phyloP scores from a whole-genome alignment of 2,329 filamentous ascomycete species.

The Acrocalymma vagum region DNA sequence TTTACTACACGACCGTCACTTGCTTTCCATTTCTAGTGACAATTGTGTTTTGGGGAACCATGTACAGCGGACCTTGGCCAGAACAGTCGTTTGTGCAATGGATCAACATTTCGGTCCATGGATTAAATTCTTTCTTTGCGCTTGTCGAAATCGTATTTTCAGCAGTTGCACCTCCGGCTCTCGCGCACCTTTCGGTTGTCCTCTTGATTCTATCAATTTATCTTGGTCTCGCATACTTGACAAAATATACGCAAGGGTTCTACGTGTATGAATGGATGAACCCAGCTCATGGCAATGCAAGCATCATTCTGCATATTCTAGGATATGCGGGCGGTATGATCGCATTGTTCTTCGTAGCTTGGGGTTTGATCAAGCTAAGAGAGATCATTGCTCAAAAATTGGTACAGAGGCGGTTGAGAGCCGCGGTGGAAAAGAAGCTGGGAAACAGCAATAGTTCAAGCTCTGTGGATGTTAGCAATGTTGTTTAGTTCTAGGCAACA shows the following conservation, averaged over 20 bases:
- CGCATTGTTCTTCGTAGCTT: slow-evolving; percentile 26
- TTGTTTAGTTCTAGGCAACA: no score
- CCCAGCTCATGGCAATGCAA: slow-evolving; percentile 29
- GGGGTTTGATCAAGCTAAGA: no score
- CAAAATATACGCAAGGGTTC: slow-evolving; percentile 70
- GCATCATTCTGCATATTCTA: slow-evolving; percentile 29
- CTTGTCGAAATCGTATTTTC: slow-evolving; percentile 76
- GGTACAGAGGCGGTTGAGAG: no score
- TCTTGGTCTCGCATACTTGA: slow-evolving; percentile 76
- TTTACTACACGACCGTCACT: slow-evolving; percentile 48
- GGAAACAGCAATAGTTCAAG: no score
- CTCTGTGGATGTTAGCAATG: no score
- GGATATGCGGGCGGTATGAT: slow-evolving; percentile 31
- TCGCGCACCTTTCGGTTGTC: slow-evolving; percentile 70
- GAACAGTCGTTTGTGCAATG: slow-evolving; percentile 45
- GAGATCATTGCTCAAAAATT: no score
- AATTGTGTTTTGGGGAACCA: slow-evolving; percentile 49
- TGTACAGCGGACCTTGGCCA: slow-evolving; percentile 54
- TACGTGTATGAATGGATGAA: slow-evolving; percentile 72
- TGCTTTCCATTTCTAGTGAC: slow-evolving; percentile 50
- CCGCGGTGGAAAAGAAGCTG: no score
- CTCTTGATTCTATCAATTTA: slow-evolving; percentile 74
- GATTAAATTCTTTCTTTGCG: slow-evolving; percentile 75
- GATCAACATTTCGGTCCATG: slow-evolving; percentile 76
- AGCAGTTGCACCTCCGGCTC: slow-evolving; percentile 67